Percentiles rank a stretch among this genome's conserved stretches.
Conservation (phyloP, 495 filamentous ascomycete genomes). For the Oleoguttula mirabilis region DNA sequence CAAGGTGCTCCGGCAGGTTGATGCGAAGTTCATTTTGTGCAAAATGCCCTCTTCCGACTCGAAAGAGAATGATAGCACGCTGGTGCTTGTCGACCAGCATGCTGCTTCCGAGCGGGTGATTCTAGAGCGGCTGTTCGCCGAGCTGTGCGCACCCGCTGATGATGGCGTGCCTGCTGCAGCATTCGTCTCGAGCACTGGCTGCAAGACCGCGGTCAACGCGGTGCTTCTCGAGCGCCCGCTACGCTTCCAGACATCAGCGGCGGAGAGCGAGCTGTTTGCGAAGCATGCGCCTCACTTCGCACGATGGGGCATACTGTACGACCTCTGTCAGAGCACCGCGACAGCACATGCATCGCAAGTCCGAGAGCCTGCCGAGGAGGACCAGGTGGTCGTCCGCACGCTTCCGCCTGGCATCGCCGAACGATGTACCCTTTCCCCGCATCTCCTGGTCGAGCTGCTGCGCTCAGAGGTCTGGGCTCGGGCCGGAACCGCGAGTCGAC, state of each 20-base stretch:
- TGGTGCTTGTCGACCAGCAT: slow-evolving; percentile 86
- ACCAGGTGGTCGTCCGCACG: slow-evolving; percentile 38
- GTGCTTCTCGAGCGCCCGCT: slow-evolving; percentile 40
- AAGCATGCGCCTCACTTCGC: slow-evolving; percentile 45
- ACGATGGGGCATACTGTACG: slow-evolving; percentile 61
- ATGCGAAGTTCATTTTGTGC: slow-evolving; percentile 76
- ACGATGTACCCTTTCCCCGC: slow-evolving; percentile 59
- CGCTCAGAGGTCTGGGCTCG: slow-evolving; percentile 56
- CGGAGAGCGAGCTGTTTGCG: slow-evolving; percentile 46
- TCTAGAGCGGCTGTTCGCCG: slow-evolving; percentile 55
- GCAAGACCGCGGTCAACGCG: slow-evolving; percentile 19
- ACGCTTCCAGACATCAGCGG: slow-evolving; percentile 45
- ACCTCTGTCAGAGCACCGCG: slow-evolving; percentile 17
- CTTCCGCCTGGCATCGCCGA: slow-evolving; percentile 63
- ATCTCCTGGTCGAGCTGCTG: slow-evolving; percentile 55
- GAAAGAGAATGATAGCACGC: slow-evolving; percentile 21
- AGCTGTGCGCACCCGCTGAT: slow-evolving; percentile 32
- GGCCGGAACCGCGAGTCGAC: background rate
- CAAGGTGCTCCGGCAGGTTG: slow-evolving; percentile 67
- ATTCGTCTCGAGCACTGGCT: slow-evolving; percentile 20
- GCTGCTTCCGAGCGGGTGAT: slow-evolving; percentile 83
- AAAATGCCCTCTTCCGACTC: slow-evolving; percentile 33
- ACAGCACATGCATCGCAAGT: slow-evolving; percentile 12
- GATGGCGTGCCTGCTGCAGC: background rate
- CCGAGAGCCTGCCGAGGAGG: slow-evolving; percentile 4